Conservation (phyloP, 352 stramenopile species). For the Thalassiosira ordinaria region DNA sequence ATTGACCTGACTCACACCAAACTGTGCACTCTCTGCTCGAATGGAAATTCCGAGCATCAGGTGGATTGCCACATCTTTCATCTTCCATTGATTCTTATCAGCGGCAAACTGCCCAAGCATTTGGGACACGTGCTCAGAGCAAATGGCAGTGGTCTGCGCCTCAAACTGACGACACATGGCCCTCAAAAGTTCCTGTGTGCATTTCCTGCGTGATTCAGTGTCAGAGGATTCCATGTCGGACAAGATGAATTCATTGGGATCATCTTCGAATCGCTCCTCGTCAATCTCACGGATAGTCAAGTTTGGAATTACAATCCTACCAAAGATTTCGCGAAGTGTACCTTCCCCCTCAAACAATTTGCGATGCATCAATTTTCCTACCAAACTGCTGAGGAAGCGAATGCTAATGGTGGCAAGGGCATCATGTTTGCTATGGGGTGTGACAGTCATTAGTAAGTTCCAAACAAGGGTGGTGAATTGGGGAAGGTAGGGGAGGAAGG, state of each 20-base stretch:
- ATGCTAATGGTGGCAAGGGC: slow-evolving; percentile 95
- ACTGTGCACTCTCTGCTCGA: slow-evolving; percentile 91
- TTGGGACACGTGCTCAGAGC: slow-evolving; percentile 89
- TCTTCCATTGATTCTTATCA: slow-evolving; percentile 90
- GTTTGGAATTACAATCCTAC: slow-evolving; percentile 97
- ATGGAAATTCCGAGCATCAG: slow-evolving; percentile 92
- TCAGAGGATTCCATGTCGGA: slow-evolving; percentile 98
- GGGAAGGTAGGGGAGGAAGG: slow-evolving; percentile 95
- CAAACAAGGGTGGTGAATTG: slow-evolving; percentile 91
- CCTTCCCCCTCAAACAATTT: slow-evolving; percentile 74
- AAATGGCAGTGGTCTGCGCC: slow-evolving; percentile 92
- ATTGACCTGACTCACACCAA: slow-evolving; percentile 93
- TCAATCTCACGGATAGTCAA: slow-evolving; percentile 94
- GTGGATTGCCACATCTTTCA: slow-evolving; percentile 95
- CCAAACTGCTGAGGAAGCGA: slow-evolving; percentile 96
- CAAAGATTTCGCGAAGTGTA: slow-evolving; percentile 90
- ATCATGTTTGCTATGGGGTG: slow-evolving; percentile 92
- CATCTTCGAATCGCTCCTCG: slow-evolving; percentile 98
- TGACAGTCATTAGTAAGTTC: slow-evolving; percentile 84
- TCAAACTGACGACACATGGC: slow-evolving; percentile 95
- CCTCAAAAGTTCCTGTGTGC: slow-evolving; percentile 93
- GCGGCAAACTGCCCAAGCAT: slow-evolving; percentile 92
- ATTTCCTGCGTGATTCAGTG: slow-evolving; percentile 94
- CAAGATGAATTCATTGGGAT: slow-evolving; percentile 97
- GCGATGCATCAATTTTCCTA: slow-evolving; percentile 93